Evolutionary conservation across 1,284 basidiomycete species (phyloP).

Genomic region (Ceratobasidium sp.): DNA sequence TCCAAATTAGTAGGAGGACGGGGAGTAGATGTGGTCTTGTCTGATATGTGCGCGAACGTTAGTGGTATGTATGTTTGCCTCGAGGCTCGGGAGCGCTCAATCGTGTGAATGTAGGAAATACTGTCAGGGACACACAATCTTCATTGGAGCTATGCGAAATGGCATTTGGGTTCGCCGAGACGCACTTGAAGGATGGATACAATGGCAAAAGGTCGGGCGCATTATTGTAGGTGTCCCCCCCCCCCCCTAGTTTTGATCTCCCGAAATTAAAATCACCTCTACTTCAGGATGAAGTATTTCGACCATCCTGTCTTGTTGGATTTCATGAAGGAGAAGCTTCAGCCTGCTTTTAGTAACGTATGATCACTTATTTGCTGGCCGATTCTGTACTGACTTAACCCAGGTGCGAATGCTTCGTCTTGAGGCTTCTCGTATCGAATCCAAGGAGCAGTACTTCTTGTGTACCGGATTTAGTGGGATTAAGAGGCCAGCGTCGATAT

Average conservation of each 20-base stretch:
- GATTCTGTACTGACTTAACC: not conserved
- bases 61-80: constrained; percentile 1
- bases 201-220: constrained; percentile 59
- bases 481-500: not conserved
- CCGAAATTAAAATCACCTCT: not conserved
- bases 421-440: constrained; percentile 62
- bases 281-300: constrained; percentile 73
- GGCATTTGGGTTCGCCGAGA: constrained; percentile 65
- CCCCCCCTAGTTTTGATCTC: not conserved
- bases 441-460: constrained; percentile 76
- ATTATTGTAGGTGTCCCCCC: constrained; percentile 65
- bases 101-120: constrained; percentile 63
- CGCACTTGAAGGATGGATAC: constrained; percentile 55
- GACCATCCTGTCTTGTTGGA: constrained; percentile 63
- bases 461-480: constrained; percentile 50
- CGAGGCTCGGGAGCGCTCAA: constrained; percentile 58
- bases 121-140: constrained; percentile 62
- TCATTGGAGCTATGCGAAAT: constrained; percentile 68
- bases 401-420: constrained; percentile 17
- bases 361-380: constrained; percentile 45
- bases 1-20: constrained; percentile 58
- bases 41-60: constrained; percentile 78
- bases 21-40: constrained; percentile 69
- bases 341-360: constrained; percentile 65
- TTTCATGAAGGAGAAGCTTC: constrained; percentile 61